Conservation (phyloP, 345 rosid genomes). For the Orychophragmus violaceus region DNA sequence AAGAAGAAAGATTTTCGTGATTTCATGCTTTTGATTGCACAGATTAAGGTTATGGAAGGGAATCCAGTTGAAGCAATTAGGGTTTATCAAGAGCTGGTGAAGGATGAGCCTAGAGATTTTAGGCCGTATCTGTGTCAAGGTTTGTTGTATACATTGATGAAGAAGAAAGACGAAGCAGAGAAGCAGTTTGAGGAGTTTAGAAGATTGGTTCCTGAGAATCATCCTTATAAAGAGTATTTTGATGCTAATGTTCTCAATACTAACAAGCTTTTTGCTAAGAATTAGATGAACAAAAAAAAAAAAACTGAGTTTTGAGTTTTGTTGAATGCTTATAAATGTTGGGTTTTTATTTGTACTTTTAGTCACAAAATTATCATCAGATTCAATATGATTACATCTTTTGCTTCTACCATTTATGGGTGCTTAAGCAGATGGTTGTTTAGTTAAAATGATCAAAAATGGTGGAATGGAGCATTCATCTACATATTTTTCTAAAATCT, state of each 20-base stretch:
- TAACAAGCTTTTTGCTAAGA: slow-evolving; percentile 10
- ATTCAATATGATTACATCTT: too few species aligned
- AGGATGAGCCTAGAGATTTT: slow-evolving; percentile 76
- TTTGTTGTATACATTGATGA: slow-evolving; percentile 68
- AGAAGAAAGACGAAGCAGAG: slow-evolving; percentile 77
- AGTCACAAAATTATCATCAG: too few species aligned
- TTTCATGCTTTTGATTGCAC: too few species aligned
- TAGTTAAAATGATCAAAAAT: too few species aligned
- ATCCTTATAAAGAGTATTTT: slow-evolving; percentile 74
- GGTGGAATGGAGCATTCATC: too few species aligned
- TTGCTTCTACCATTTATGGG: too few species aligned
- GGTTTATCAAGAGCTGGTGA: too few species aligned
- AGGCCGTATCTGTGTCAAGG: slow-evolving; percentile 82
- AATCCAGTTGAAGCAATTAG: too few species aligned
- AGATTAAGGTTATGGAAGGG: too few species aligned
- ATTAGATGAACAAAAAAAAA: neutral
- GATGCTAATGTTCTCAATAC: slow-evolving; percentile 56
- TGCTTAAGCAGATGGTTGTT: too few species aligned
- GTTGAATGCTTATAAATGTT: neutral
- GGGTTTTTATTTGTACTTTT: too few species aligned
- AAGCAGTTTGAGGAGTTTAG: slow-evolving; percentile 68
- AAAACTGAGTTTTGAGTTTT: neutral
- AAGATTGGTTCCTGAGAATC: slow-evolving; percentile 72
- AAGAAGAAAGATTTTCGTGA: slow-evolving; percentile 47
- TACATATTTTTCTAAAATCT: too few species aligned